phyloP scores from a whole-genome alignment of 1,284 basidiomycete species.

The Ceratobasidium theobromae region DNA sequence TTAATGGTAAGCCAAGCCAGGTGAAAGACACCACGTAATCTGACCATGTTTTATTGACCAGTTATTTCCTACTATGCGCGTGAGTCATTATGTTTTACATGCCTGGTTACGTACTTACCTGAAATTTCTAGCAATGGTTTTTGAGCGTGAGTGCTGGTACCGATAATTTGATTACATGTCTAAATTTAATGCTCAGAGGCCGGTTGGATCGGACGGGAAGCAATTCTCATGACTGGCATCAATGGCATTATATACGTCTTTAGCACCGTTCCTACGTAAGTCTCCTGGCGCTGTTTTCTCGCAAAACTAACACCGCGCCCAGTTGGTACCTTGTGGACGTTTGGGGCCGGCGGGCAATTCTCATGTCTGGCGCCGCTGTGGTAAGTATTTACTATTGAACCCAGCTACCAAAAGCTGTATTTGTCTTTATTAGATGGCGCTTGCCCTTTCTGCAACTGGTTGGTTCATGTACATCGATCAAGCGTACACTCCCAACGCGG shows the following conservation, averaged over 20 bases:
- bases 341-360: conserved; percentile 86
- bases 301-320: conserved; percentile 38
- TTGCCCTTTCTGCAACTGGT: conserved; percentile 75
- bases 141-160: conserved; percentile 62
- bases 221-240: conserved; percentile 96
- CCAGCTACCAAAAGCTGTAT: neutral
- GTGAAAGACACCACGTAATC: neutral
- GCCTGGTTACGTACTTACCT: conserved; percentile 34
- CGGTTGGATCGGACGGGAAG: conserved; percentile 96
- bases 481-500: conserved; percentile 80
- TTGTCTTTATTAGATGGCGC: conserved; percentile 61
- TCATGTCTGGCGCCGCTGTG: conserved; percentile 87
- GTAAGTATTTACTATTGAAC: conserved; percentile 57
- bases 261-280: conserved; percentile 79
- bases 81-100: conserved; percentile 47
- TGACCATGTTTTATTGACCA: conserved; percentile 41
- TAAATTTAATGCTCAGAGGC: conserved; percentile 61
- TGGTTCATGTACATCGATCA: conserved; percentile 95
- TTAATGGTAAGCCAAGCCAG: conserved; percentile 63
- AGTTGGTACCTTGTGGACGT: conserved; percentile 96
- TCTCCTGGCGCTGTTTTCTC: conserved; percentile 37
- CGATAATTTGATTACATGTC: conserved; percentile 39
- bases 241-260: conserved; percentile 86
- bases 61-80: conserved; percentile 95
- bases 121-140: conserved; percentile 62